Base-by-base conservation (phyloP, 192 early-diverging fungal species). In the Diversispora epigaea region DNA sequence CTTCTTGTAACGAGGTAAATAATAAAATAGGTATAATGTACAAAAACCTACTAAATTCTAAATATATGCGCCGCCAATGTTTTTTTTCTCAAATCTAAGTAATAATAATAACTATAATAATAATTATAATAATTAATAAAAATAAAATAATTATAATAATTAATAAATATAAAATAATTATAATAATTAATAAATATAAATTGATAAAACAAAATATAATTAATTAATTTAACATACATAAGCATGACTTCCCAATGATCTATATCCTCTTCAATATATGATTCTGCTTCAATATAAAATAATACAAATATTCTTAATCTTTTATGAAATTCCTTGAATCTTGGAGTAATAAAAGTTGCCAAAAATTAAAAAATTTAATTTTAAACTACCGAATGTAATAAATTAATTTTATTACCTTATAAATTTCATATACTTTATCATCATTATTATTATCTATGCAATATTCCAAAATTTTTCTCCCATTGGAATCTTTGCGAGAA, bases 271-370 rank as follows among this genome's bases (percentile, higher is more conserved):
- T 97, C 91, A 68, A 98, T 91, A 56, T 89, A 94, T 58, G 89
- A 90, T 21, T 92, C 92, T 12, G 95, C 96, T 76, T 98, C 96
- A 47, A 98, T 94, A 66, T 89, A 96, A 54, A 93, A 91, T 49
- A 96, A 82, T 11, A 92, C 76, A 78, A 98, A 90, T 41, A 88
- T 77, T 69, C 95, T 95, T 73, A 97, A 78, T 44, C 93, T 81
- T 58, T 80, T 84, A 79, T 98, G 93, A 77, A 91, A 96, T 47
- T 89, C 88, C 64, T 86, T 77, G 71, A 94, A 94, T 50, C 85
- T 80, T 2, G 83, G 86, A 14, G 85, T 88, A 17, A 79, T 71
- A 73, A 98, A 95, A 0, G 79, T 82, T 41, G 83, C 75, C 91
- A 80, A 62, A 9, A 39, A 50, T 4, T n/a, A 19, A 4, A 19